Base-by-base conservation (phyloP, 2,329 filamentous ascomycete genomes). In the Pleomassaria siparia region DNA sequence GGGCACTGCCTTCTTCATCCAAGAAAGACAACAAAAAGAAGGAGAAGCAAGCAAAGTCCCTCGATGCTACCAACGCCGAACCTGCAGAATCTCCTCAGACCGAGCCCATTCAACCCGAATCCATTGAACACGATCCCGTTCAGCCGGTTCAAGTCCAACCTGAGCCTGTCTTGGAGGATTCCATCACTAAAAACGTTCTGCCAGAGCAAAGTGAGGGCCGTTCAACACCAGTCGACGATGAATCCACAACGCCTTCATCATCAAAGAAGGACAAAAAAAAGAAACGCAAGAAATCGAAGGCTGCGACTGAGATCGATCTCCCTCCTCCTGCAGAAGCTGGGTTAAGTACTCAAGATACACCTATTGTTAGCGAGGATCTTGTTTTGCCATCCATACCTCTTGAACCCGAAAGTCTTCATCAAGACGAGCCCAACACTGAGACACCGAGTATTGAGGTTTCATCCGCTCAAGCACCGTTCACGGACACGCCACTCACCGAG, bases 251-350 rank as follows among this genome's bases (percentile, higher is more conserved):
- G 7, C 44, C 51, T 22, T 29, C 42, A 13, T 53, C 53, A 3
- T n/a, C n/a, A n/a, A n/a, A n/a, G n/a, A 60, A 61, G 44, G 60
- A 58, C 40, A 41, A 47, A 45, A 59, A 60, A 37, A 60, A 64
- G 48, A 63, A 62, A 36, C 52, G 40, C 9, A 61, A 60, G 40
- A 57, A 58, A 28, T 51, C 21, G 4, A 60, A 58, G 20, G 40
- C 46, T 28, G 21, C 21, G n/a, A n/a, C n/a, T 28, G 37, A 37
- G 20, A 22, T 24, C 18, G 35, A 37, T 9, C 20, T 13, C 4
- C 13, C 35, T 13, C 8, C 35, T 12, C 3, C n/a, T 20, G 18
- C 35, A 3, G 35, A 37, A 37, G n/a, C 20, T 5, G 18, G n/a
- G 11, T 13, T 13, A 22, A 24, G 35, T 20, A 37, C 35, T 10